These are phyloP conservation scores for Panicum virgatum DNA, from an alignment of 202 grass and related monocot species.

Conservation along the genomic window DNA sequence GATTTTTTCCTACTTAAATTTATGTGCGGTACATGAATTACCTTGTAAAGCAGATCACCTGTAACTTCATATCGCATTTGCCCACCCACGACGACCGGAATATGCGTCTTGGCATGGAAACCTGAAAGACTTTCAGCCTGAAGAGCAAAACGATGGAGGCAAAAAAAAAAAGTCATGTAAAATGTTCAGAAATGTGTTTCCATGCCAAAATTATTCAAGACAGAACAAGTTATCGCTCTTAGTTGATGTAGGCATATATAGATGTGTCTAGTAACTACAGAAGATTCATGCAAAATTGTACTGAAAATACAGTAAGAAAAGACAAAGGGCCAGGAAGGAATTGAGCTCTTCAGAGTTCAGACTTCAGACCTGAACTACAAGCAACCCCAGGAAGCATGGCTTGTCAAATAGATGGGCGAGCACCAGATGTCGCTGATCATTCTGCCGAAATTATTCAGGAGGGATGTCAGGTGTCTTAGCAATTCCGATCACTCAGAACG, in stretches of 20 bases:
- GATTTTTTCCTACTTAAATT: no score
- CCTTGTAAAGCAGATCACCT: neutral
- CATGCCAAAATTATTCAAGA: neutral
- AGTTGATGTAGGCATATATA: no score
- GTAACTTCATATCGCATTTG: constrained; percentile 93
- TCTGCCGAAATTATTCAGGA: constrained; percentile 26
- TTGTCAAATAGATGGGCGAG: constrained; percentile 93
- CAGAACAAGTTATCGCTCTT: neutral
- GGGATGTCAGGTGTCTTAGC: no score
- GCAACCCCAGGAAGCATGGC: constrained; percentile 90
- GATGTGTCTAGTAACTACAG: neutral
- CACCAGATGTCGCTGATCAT: constrained; percentile 68
- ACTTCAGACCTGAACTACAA: constrained; percentile 86
- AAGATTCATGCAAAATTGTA: neutral
- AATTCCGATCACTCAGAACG: neutral
- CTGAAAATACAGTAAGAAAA: neutral
- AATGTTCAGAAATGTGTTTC: neutral
- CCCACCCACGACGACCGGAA: constrained; percentile 76
- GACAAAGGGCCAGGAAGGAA: neutral
- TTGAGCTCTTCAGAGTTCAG: constrained; percentile 6
- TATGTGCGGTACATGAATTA: no score
- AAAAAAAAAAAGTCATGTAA: no score
- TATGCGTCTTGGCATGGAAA: constrained; percentile 93
- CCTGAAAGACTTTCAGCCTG: constrained; percentile 82
- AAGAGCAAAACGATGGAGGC: neutral